phyloP scores from a whole-genome alignment of 2,329 filamentous ascomycete genomes.

The Penicillium sp. region DNA sequence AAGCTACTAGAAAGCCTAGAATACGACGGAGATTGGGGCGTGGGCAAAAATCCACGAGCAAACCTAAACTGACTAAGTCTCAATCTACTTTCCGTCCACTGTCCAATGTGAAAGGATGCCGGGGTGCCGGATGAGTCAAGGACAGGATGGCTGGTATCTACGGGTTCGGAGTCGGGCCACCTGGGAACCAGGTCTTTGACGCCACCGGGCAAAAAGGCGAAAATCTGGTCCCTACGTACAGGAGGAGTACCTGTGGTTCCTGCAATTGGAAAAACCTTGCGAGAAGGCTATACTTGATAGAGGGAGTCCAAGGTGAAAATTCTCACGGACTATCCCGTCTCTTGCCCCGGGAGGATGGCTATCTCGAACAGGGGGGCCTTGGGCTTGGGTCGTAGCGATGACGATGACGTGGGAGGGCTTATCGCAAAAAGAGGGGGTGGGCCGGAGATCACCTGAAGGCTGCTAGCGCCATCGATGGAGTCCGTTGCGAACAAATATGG shows the following conservation, averaged over 20 bases:
- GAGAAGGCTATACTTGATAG: background rate
- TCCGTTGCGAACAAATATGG: background rate
- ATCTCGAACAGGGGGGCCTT: background rate
- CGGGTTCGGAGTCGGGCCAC: background rate
- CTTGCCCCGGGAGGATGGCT: background rate
- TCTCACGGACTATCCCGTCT: background rate
- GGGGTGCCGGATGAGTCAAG: conserved; percentile 33
- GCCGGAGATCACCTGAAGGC: conserved; percentile 15
- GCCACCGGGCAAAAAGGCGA: conserved; percentile 18
- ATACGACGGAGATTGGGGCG: conserved; percentile 17
- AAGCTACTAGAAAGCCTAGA: conserved; percentile 22
- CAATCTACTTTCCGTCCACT: background rate
- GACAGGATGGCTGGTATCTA: conserved; percentile 5
- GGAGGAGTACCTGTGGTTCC: conserved; percentile 7
- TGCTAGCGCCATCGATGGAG: conserved; percentile 17
- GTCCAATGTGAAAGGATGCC: conserved; percentile 7
- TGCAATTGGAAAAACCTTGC: conserved; percentile 6
- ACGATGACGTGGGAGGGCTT: conserved; percentile 31
- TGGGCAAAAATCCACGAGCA: conserved; percentile 21
- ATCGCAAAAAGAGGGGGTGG: conserved; percentile 36
- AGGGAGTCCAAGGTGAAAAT: background rate
- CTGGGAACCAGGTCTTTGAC: conserved; percentile 21
- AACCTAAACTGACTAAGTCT: background rate
- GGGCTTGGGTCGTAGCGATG: background rate
- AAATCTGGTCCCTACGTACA: background rate